These are phyloP conservation scores for Clonostachys sp. DNA, from an alignment of 2,329 filamentous ascomycete genomes.

Conservation along the genomic window DNA sequence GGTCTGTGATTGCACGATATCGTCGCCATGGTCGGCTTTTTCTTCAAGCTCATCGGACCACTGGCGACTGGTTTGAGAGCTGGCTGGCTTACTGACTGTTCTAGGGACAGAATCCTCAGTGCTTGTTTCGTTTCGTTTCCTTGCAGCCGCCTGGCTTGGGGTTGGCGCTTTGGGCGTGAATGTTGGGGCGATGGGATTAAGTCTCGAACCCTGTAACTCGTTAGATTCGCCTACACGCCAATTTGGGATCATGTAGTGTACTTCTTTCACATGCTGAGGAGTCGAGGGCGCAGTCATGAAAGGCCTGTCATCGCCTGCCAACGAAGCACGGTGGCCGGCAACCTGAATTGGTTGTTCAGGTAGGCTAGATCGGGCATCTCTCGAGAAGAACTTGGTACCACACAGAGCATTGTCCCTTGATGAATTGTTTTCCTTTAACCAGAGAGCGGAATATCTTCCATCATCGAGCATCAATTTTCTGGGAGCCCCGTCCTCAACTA, in stretches of 20 bases:
- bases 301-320: no score
- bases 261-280: no score
- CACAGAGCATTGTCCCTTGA: no score
- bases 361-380: no score
- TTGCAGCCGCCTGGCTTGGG: background rate
- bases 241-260: no score
- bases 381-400: no score
- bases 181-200: constrained; percentile 4
- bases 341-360: no score
- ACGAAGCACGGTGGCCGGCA: no score
- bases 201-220: background rate
- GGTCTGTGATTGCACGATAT: background rate
- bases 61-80: constrained; percentile 5
- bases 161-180: constrained; percentile 1
- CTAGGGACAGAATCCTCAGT: background rate
- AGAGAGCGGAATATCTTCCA: constrained; percentile 60
- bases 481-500: constrained; percentile 61
- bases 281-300: no score
- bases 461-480: constrained; percentile 50
- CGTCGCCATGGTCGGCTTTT: constrained; percentile 9
- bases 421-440: constrained; percentile 48
- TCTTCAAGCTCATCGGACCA: constrained; percentile 22
- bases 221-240: no score
- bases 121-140: background rate
- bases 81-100: background rate